A percentile compares a stretch with the other conserved stretches of the same genome.
Conservation (phyloP, 306 rosid genomes). For the Cucumis cinereus region DNA sequence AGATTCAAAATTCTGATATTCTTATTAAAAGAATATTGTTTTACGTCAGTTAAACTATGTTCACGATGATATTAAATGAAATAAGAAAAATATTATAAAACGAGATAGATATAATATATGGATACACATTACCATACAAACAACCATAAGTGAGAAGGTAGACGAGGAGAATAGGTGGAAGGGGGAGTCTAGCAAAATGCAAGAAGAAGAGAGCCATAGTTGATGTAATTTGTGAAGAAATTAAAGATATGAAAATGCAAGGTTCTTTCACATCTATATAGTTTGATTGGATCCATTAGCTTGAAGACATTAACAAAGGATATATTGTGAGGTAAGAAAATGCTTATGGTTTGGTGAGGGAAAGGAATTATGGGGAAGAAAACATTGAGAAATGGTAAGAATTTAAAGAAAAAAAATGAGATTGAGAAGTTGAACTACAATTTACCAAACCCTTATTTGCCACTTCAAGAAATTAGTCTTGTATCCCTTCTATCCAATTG, state of each 20-base stretch:
- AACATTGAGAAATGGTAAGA: neutral
- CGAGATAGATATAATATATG: neutral
- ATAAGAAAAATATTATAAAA: no score
- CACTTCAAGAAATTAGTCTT: neutral
- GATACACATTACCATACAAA: neutral
- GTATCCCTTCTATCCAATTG: no score
- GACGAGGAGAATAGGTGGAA: neutral
- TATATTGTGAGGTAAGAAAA: neutral
- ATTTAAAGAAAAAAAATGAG: neutral
- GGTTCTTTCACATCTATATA: neutral
- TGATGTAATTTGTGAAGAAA: neutral
- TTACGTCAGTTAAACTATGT: no score
- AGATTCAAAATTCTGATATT: no score
- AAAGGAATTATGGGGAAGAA: neutral
- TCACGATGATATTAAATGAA: no score
- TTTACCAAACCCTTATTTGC: neutral
- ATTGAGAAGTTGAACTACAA: slow-evolving; percentile 1
- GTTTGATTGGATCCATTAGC: neutral
- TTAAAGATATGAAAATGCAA: neutral
- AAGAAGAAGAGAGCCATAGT: neutral
- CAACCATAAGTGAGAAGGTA: neutral
- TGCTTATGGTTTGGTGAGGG: neutral
- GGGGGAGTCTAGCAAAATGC: neutral
- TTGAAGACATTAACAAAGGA: neutral
- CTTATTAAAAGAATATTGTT: no score